Base-by-base conservation (phyloP, 768 basidiomycete species). In the Pisolithus albus region DNA sequence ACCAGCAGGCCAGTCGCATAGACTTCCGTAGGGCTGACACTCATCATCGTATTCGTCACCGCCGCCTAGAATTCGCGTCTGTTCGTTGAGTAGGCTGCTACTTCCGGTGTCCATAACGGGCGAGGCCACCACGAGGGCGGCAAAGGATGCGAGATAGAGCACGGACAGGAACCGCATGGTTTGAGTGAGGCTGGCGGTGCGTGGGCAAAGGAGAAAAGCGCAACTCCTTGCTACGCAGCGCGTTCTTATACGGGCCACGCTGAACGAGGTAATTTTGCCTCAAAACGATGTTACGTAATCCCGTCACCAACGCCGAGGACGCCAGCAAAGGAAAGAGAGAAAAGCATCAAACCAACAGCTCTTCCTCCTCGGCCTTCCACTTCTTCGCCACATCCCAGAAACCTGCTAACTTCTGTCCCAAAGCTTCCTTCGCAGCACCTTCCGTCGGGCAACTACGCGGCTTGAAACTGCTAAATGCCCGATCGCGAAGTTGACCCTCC, bases 361-460 rank as follows among this genome's bases (percentile, higher is more conserved):
- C 86, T 58, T 89, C 87, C 49, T 92, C 89, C 66, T 88, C 85
- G 5, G 82, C 78, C 65, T 81, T 88, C 81, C 84, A 91, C 61
- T 88, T 87, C 81, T 93, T 96, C 26, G 92, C 84, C 68, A 89
- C 80, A 66, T 97, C 95, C 94, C 94, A 98, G 64, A 92, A 88
- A 0, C 91, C 89, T 45, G 84, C 84, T 68, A 92, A 66, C 75
- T 84, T 92, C 52, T 81, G 77, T 1, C 94, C 94, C 24, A 98
- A 75, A 46, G 81, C 75, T 58, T 96, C 94, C 69, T 88, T 89
- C 11, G 92, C 95, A 36, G 83, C 76, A 21, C 78, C 70, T 65
- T 99, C 96, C 0, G 88, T 89, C 28, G 88, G 88, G 59, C 88
- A 90, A 49, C 77, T 82, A 72, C 80, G 85, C 32, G 86, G 84